Conservation (phyloP, 768 basidiomycete species). For the Leccinum ochraceum region DNA sequence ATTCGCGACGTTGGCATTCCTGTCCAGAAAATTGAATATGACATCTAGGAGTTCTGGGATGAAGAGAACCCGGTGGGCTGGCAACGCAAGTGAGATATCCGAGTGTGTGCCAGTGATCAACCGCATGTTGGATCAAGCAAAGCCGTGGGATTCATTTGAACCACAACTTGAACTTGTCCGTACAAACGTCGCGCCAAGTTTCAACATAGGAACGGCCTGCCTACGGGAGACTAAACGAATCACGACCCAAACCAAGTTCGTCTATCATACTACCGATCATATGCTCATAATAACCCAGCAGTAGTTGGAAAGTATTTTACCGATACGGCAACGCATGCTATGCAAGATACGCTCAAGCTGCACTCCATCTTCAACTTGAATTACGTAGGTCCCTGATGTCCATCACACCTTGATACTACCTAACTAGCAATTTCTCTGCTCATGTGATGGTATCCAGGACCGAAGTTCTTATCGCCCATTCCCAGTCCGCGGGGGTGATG, state of each 20-base stretch:
- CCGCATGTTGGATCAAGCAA: not conserved
- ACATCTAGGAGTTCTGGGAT: slow-evolving; percentile 63
- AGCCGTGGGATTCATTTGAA: not conserved
- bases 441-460: not conserved
- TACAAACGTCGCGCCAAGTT: too few relatives aligned
- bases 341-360: too few relatives aligned
- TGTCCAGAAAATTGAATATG: slow-evolving; percentile 51
- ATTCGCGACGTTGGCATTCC: slow-evolving; percentile 41
- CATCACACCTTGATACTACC: too few relatives aligned
- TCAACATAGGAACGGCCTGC: too few relatives aligned
- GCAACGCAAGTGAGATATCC: not conserved
- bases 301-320: not conserved
- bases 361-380: not conserved
- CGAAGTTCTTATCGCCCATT: not conserved
- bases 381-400: too few relatives aligned
- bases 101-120: not conserved
- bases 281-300: not conserved
- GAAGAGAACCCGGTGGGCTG: slow-evolving; percentile 38
- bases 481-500: not conserved
- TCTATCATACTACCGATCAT: too few relatives aligned
- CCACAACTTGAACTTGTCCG: too few relatives aligned
- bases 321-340: not conserved
- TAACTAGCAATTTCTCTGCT: too few relatives aligned
- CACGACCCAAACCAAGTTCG: too few relatives aligned
- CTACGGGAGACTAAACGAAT: too few relatives aligned